These are phyloP conservation scores for Prillingera fragicola DNA, from an alignment of 1,284 basidiomycete species.

Conservation along the genomic window DNA sequence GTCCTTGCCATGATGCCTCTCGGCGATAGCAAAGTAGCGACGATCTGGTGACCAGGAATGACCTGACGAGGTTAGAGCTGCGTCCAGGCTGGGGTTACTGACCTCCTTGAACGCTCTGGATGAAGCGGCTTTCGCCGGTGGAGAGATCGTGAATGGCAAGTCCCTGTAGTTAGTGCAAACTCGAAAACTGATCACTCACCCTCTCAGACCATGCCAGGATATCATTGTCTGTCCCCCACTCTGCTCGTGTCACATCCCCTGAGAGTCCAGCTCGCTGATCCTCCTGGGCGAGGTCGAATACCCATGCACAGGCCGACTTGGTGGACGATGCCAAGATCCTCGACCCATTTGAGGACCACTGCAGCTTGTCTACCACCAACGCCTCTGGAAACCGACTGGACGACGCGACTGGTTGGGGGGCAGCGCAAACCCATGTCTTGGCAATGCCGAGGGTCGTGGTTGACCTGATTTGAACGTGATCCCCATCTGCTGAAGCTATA, in stretches of 20 bases:
- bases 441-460: conserved; percentile 39
- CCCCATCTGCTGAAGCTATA: conserved; percentile 32
- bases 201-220: conserved; percentile 83
- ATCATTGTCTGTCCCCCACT: conserved; percentile 75
- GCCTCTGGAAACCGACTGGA: no score
- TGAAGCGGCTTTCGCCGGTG: conserved; percentile 54
- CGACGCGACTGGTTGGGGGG: no score
- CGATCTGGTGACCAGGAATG: conserved; percentile 72
- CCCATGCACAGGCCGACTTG: conserved; percentile 56
- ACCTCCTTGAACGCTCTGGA: conserved; percentile 18
- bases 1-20: conserved; percentile 79
- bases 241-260: conserved; percentile 68
- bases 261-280: conserved; percentile 60
- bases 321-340: conserved; percentile 69
- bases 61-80: conserved; percentile 49
- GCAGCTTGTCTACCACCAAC: conserved; percentile 59
- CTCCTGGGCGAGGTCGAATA: conserved; percentile 53
- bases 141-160: conserved; percentile 73
- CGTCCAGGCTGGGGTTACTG: not conserved
- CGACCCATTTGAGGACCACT: conserved; percentile 77
- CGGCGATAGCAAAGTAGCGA: conserved; percentile 71
- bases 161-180: conserved; percentile 55
- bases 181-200: conserved; percentile 53
- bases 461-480: conserved; percentile 39
- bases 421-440: conserved; percentile 33